phyloP scores from a whole-genome alignment of 306 rosid genomes.

The Luffa acutangula region DNA sequence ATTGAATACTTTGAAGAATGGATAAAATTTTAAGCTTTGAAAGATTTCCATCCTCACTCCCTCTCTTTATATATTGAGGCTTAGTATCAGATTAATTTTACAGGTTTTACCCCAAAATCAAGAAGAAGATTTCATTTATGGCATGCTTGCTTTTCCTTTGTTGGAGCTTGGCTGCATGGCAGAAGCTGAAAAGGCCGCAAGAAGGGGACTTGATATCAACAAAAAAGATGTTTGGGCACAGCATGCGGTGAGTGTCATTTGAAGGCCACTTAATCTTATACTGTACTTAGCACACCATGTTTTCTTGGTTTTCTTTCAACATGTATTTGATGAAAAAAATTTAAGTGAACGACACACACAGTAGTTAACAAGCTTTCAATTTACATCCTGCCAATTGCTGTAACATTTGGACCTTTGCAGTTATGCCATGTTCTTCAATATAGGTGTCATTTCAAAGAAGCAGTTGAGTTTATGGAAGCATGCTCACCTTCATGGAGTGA shows the following conservation, averaged over 20 bases:
- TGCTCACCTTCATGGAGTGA: constrained; percentile 67
- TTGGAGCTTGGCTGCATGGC: constrained; percentile 66
- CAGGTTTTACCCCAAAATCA: constrained; percentile 69
- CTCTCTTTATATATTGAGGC: background rate
- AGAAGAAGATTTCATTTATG: constrained; percentile 56
- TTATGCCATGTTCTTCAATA: constrained; percentile 84
- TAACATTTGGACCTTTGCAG: constrained; percentile 33
- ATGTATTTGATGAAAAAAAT: background rate
- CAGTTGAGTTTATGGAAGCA: constrained; percentile 74
- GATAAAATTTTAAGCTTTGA: background rate
- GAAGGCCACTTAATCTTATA: background rate
- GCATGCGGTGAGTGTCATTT: constrained; percentile 51
- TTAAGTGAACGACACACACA: background rate
- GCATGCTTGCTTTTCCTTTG: constrained; percentile 83
- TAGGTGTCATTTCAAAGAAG: constrained; percentile 63
- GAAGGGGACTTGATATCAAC: constrained; percentile 59
- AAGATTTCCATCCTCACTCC: background rate
- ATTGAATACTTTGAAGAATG: background rate
- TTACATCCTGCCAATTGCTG: constrained; percentile 1
- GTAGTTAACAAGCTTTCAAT: background rate
- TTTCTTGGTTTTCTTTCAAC: background rate
- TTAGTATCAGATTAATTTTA: background rate
- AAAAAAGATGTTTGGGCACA: constrained; percentile 71
- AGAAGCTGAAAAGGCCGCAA: constrained; percentile 81
- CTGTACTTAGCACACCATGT: background rate